These are phyloP conservation scores for Mallotus repandus DNA, from an alignment of 441 rosid genomes.

Conservation along the genomic window DNA sequence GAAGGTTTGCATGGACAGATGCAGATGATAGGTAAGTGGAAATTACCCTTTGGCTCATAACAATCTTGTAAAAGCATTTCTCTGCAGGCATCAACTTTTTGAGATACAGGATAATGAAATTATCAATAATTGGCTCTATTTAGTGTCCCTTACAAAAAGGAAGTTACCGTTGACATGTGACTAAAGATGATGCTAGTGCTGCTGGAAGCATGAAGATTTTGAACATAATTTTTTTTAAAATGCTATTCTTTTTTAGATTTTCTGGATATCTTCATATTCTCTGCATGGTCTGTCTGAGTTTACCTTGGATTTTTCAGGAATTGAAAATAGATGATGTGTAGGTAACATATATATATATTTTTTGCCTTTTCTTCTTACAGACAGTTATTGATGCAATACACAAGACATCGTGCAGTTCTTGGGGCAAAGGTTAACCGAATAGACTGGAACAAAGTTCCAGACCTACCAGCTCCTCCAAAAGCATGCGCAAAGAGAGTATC, in stretches of 20 bases:
- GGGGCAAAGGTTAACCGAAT: constrained; percentile 85
- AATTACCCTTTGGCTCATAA: constrained; percentile 14
- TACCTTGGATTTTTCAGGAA: not conserved
- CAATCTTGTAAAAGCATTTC: constrained; percentile 8
- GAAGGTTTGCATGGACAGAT: constrained; percentile 83
- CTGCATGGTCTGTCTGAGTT: constrained; percentile 7
- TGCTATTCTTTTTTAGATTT: not conserved
- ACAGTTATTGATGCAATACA: constrained; percentile 76
- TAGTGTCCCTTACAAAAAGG: constrained; percentile 10
- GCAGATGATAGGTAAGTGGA: constrained; percentile 74
- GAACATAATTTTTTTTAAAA: not conserved
- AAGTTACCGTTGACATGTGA: not conserved
- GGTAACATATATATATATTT: not conserved
- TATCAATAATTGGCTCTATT: not conserved
- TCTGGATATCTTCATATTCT: not conserved
- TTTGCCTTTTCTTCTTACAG: constrained; percentile 41
- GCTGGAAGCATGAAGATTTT: too few relatives aligned
- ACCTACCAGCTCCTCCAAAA: constrained; percentile 67
- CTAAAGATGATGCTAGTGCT: not conserved
- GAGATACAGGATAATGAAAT: constrained; percentile 1
- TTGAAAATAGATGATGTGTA: constrained; percentile 1
- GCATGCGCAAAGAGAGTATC: constrained; percentile 75
- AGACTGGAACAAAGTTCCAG: constrained; percentile 68
- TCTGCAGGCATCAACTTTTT: constrained; percentile 4
- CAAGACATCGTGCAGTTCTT: constrained; percentile 66